Conservation (phyloP, 1,284 basidiomycete genomes). For the Puccinia hordei region DNA sequence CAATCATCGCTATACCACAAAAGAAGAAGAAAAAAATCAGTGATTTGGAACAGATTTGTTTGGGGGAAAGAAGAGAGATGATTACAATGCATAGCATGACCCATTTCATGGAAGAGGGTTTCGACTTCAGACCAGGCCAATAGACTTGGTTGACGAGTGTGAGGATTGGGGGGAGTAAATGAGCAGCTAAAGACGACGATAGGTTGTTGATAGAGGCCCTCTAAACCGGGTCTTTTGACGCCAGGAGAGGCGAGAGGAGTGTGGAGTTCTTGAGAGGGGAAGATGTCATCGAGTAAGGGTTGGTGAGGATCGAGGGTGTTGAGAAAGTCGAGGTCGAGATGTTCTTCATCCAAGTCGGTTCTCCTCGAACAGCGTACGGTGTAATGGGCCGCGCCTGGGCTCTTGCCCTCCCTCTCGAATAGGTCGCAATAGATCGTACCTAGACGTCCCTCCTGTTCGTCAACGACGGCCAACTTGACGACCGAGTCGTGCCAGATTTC, state of each 20-base stretch:
- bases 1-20: conserved; percentile 56
- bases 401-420: conserved; percentile 57
- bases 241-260: conserved; percentile 55
- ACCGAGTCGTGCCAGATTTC: conserved; percentile 49
- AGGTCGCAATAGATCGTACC: conserved; percentile 59
- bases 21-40: not conserved
- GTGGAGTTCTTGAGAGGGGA: not conserved
- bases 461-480: conserved; percentile 32
- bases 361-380: conserved; percentile 59
- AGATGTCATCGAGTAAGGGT: conserved; percentile 22
- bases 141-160: conserved; percentile 53
- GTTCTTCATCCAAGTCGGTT: conserved; percentile 57
- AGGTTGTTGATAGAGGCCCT: conserved; percentile 56
- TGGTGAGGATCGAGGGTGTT: conserved; percentile 48
- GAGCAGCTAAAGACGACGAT: conserved; percentile 59
- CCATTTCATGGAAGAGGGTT: conserved; percentile 60
- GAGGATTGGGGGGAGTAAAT: conserved; percentile 55
- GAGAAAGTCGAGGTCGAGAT: conserved; percentile 54
- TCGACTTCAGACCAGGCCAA: conserved; percentile 59
- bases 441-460: conserved; percentile 52
- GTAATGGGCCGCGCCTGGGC: conserved; percentile 58
- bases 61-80: not conserved
- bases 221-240: conserved; percentile 37
- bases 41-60: not conserved
- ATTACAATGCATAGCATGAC: conserved; percentile 58